These are phyloP conservation scores for Petrea volubilis DNA, from an alignment of 257 asterid species.

Conservation along the genomic window DNA sequence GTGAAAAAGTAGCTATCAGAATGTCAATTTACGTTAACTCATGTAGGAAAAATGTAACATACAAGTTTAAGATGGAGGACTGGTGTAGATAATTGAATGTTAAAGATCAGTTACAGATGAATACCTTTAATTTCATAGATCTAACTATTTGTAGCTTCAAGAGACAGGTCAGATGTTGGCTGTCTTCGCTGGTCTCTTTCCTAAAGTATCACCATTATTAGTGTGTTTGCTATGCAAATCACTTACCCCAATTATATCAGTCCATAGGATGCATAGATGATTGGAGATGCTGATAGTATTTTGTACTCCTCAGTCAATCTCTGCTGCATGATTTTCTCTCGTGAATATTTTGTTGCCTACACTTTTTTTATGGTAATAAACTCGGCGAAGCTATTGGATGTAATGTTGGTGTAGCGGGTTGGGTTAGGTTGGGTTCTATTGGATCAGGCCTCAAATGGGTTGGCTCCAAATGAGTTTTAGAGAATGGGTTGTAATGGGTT, in stretches of 20 bases:
- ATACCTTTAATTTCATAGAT: not conserved
- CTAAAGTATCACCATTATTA: not conserved
- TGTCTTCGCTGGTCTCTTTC: constrained; percentile 5
- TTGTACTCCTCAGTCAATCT: not conserved
- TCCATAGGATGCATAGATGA: not conserved
- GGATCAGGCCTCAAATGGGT: not conserved
- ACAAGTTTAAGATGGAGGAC: not conserved
- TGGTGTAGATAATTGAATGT: not conserved
- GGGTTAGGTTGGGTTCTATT: not conserved
- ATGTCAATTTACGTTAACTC: not conserved
- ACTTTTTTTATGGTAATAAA: not conserved
- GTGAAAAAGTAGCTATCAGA: not conserved
- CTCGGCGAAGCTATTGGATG: constrained; percentile 3
- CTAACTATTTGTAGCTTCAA: not conserved
- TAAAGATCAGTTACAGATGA: not conserved
- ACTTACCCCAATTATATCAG: not conserved
- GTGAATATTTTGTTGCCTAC: not conserved
- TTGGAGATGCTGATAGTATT: not conserved
- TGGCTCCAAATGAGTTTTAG: no score
- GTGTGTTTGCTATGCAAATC: not conserved
- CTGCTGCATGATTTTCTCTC: not conserved
- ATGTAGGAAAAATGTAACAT: not conserved
- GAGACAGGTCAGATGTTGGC: not conserved
- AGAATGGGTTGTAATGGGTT: no score
- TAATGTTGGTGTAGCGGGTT: not conserved